These are phyloP conservation scores for Magnaporthiopsis incrustans DNA, from an alignment of 2,329 filamentous ascomycete species.

Conservation along the genomic window DNA sequence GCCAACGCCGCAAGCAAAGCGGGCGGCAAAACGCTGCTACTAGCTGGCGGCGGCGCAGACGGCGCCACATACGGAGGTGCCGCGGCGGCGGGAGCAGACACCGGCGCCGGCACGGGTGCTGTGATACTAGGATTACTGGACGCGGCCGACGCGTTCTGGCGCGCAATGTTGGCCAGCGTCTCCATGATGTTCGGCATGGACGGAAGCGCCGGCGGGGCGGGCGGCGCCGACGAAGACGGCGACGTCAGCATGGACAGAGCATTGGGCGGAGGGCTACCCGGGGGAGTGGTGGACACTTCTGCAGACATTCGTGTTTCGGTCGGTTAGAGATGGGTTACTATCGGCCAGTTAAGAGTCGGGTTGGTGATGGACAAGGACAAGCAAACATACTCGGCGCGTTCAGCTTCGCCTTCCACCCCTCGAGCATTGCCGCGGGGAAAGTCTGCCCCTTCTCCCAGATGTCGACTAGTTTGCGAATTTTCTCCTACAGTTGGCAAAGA, in stretches of 20 bases:
- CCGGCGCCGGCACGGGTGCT: constrained; percentile 18
- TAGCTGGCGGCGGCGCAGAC: constrained; percentile 4
- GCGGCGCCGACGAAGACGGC: constrained; percentile 15
- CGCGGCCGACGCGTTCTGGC: constrained; percentile 54
- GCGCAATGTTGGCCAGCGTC: constrained; percentile 71
- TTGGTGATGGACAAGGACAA: not conserved
- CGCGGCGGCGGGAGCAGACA: constrained; percentile 26
- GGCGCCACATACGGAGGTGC: constrained; percentile 11
- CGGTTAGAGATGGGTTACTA: not conserved
- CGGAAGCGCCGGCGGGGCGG: constrained; percentile 29
- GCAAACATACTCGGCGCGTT: constrained; percentile 35
- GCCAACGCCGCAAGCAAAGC: not conserved
- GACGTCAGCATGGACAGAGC: constrained; percentile 29
- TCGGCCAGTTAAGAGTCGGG: not conserved
- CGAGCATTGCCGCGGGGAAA: constrained; percentile 74
- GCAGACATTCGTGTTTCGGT: constrained; percentile 13
- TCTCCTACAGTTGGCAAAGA: constrained; percentile 58
- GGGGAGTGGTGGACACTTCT: constrained; percentile 67
- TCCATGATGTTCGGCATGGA: constrained; percentile 59
- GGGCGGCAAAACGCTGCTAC: constrained; percentile 6
- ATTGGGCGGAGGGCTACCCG: constrained; percentile 48
- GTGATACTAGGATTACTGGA: constrained; percentile 33
- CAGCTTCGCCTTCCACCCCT: constrained; percentile 74
- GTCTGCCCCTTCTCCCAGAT: constrained; percentile 97
- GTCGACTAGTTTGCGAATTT: constrained; percentile 89